Base-by-base conservation (phyloP, 768 basidiomycete species). In the Neoboletus brunneissimus region DNA sequence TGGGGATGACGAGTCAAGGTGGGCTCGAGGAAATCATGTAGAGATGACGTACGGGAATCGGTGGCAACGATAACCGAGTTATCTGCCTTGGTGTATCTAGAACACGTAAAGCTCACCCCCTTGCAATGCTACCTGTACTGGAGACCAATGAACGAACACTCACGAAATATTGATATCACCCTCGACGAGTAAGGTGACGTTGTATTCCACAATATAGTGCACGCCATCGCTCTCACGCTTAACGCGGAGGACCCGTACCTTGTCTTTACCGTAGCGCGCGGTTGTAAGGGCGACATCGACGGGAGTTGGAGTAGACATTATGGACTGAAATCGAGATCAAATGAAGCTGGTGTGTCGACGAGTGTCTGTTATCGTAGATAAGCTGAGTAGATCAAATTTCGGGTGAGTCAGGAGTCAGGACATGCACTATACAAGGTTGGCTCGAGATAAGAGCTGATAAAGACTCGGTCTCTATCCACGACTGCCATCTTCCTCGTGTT, bases 31-130 rank as follows among this genome's bases (percentile, higher is more conserved):
- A 45, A 31, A 11, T n/a, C n/a, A n/a, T 4, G 10, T 16, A 1
- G 8, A 4, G 0, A 49, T 5, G 35, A 76, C 88, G 64, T 64
- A 92, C 91, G 87, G 1, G 91, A 91, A 73, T 98, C 95, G 1
- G 94, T 98, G 3, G 95, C 87, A 2, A 98, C 92, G 11, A 97
- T 80, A 11, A 87, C 84, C 3, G 81, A 81, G 73, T 98, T 98
- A 67, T 98, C 92, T 0, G 90, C 92, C 61, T 91, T 62, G 4
- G 91, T 96, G 72, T 89, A 98, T 64, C 91, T 91, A 44, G 43
- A 48, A 46, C 31, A 31, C 9, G 31, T 20, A 11, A 31, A 50
- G 5, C 4, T 63, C 50, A 56, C 12, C 22, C 18, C n/a, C 18
- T 23, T 23, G 31, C 18, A 35, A 22, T 9, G 8, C 27, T n/a